phyloP scores from a whole-genome alignment of 352 stramenopile genomes.

The Phytophthora aleatoria region DNA sequence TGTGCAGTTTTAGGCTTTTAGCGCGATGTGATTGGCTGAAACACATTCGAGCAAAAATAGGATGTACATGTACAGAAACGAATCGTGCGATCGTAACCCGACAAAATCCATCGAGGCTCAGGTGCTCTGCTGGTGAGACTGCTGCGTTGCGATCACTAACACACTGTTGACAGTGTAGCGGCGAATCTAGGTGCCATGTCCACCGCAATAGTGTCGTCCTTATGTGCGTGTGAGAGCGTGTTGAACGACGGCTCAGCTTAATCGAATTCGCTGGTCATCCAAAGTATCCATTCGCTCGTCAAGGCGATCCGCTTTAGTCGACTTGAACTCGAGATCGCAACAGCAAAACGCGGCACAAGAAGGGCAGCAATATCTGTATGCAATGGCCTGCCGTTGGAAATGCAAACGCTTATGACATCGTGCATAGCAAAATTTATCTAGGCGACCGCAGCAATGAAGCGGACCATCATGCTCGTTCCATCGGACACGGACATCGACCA shows the following conservation, averaged over 20 bases:
- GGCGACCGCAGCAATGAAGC: no score
- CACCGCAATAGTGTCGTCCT: constrained; percentile 10
- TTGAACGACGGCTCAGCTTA: constrained; percentile 2
- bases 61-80: constrained; percentile 10
- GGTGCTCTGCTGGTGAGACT: not conserved
- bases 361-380: no score
- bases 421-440: not conserved
- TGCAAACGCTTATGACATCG: no score
- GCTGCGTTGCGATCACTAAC: not conserved
- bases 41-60: constrained; percentile 17
- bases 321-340: not conserved
- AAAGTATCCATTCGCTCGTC: not conserved
- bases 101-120: constrained; percentile 24
- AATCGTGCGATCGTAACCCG: constrained; percentile 16
- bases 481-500: not conserved
- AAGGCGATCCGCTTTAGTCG: not conserved
- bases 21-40: constrained; percentile 13
- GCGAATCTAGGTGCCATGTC: constrained; percentile 16
- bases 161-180: not conserved
- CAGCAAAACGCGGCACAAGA: not conserved
- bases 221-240: constrained; percentile 1
- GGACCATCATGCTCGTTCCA: not conserved
- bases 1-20: not conserved
- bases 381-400: no score
- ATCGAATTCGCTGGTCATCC: constrained; percentile 24